phyloP scores from a whole-genome alignment of 331 rosid species.

The Malus hybrid region DNA sequence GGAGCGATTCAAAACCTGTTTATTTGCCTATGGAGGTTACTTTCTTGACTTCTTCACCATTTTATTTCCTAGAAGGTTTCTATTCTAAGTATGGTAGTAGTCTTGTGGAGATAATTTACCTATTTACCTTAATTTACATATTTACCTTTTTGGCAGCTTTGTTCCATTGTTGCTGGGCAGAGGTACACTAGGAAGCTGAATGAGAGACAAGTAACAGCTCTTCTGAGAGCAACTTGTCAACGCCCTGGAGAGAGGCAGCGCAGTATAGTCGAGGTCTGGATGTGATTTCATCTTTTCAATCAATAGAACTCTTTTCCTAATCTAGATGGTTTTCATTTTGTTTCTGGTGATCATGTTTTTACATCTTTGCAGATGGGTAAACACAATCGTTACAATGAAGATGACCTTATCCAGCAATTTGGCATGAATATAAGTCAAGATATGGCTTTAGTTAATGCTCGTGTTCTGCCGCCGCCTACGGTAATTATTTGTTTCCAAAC shows the following conservation, averaged over 20 bases:
- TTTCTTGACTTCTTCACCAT: background rate
- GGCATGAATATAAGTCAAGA: slow-evolving; percentile 33
- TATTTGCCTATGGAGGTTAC: slow-evolving; percentile 71
- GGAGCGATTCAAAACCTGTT: slow-evolving; percentile 24
- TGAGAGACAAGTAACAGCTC: slow-evolving; percentile 49
- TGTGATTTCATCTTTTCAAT: background rate
- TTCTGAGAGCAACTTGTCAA: slow-evolving; percentile 67
- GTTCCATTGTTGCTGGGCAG: slow-evolving; percentile 49
- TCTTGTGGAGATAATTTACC: background rate
- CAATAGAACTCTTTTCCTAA: background rate
- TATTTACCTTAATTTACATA: too few species aligned
- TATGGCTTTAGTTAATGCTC: slow-evolving; percentile 36
- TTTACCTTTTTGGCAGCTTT: slow-evolving; percentile 31
- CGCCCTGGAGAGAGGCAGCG: slow-evolving; percentile 34
- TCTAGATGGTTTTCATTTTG: background rate
- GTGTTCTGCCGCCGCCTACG: slow-evolving; percentile 64
- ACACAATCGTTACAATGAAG: slow-evolving; percentile 10
- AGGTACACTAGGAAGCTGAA: slow-evolving; percentile 51
- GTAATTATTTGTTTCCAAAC: slow-evolving; percentile 18
- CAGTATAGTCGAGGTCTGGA: slow-evolving; percentile 21
- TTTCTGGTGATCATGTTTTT: background rate
- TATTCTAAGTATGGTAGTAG: background rate
- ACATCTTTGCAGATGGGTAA: slow-evolving; percentile 17
- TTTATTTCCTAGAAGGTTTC: background rate
- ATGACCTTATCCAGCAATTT: slow-evolving; percentile 25